A percentile compares a stretch with the other conserved stretches of the same genome.
phyloP scores from a whole-genome alignment of 2,329 filamentous ascomycete genomes.

The Hypoxylon sp. region DNA sequence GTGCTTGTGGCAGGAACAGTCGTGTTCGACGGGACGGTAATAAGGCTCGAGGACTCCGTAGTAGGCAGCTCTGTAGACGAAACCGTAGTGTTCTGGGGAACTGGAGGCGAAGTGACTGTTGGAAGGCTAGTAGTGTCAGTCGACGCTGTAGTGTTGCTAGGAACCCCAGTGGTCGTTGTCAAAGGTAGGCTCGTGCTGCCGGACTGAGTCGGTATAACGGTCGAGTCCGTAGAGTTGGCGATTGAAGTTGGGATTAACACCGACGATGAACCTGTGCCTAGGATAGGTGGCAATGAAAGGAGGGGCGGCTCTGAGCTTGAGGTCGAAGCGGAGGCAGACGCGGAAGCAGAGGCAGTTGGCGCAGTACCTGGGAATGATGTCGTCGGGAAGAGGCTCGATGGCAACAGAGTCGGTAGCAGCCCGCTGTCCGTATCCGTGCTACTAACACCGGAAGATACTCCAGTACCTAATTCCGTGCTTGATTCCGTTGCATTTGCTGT shows the following conservation, averaged over 20 bases:
- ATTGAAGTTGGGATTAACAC: constrained; percentile 23
- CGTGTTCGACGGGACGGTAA: constrained; percentile 37
- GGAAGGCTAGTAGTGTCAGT: constrained; percentile 27
- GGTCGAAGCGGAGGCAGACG: constrained; percentile 10
- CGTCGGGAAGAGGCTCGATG: constrained; percentile 26
- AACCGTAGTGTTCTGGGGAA: constrained; percentile 32
- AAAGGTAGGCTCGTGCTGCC: constrained; percentile 32
- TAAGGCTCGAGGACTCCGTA: constrained; percentile 32
- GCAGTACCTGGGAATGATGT: constrained; percentile 41
- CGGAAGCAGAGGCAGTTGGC: constrained; percentile 24
- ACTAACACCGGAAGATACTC: constrained; percentile 15
- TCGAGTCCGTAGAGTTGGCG: constrained; percentile 39
- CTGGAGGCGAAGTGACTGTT: constrained; percentile 28
- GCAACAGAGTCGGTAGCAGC: constrained; percentile 36
- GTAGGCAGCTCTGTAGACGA: constrained; percentile 30
- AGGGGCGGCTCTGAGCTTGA: constrained; percentile 35
- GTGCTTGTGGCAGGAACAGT: constrained; percentile 41
- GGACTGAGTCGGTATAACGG: constrained; percentile 32
- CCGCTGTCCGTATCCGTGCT: constrained; percentile 27
- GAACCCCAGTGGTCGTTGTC: constrained; percentile 24
- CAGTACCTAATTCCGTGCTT: constrained; percentile 31
- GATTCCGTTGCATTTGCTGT: constrained; percentile 42
- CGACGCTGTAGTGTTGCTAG: constrained; percentile 35
- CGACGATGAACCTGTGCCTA: constrained; percentile 32
- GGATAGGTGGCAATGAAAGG: constrained; percentile 34